phyloP scores from a whole-genome alignment of 345 rosid genomes.

The Brassica nigra region DNA sequence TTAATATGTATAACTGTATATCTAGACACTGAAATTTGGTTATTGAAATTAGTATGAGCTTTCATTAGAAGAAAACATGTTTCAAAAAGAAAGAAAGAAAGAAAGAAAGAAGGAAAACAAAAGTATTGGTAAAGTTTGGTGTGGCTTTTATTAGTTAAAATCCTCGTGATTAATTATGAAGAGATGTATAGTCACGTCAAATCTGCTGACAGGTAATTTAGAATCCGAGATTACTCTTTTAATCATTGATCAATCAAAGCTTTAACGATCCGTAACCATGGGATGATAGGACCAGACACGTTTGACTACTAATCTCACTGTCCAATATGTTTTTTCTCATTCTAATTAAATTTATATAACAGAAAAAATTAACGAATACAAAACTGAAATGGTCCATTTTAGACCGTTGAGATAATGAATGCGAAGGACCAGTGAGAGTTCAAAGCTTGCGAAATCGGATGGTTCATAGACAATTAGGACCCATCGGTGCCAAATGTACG shows the following conservation, averaged over 20 bases:
- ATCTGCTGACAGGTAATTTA: conserved; percentile 22
- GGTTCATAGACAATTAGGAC: conserved; percentile 30
- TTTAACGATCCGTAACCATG: conserved; percentile 24
- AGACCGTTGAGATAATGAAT: conserved; percentile 40
- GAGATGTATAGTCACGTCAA: conserved; percentile 35
- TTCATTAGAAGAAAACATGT: neutral
- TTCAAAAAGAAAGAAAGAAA: neutral
- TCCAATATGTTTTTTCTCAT: conserved; percentile 11
- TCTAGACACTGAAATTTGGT: neutral
- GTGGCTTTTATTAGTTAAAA: conserved; percentile 35
- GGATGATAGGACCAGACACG: conserved; percentile 27
- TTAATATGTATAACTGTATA: neutral
- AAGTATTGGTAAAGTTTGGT: conserved; percentile 29
- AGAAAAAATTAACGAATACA: conserved; percentile 10
- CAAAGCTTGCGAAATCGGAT: conserved; percentile 38
- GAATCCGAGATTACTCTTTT: conserved; percentile 31
- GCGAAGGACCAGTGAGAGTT: conserved; percentile 42
- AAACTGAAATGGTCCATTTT: conserved; percentile 36
- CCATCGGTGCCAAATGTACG: conserved; percentile 36
- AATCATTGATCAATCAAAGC: conserved; percentile 30
- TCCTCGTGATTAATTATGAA: conserved; percentile 34
- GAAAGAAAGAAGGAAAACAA: neutral
- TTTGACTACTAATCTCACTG: conserved; percentile 18
- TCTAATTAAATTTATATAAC: neutral
- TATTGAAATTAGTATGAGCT: neutral